Percentiles rank a stretch among this genome's conserved stretches.
Evolutionary conservation across 106 monocot genomes (phyloP).

Genomic region (Apostasia shenzhenica): DNA sequence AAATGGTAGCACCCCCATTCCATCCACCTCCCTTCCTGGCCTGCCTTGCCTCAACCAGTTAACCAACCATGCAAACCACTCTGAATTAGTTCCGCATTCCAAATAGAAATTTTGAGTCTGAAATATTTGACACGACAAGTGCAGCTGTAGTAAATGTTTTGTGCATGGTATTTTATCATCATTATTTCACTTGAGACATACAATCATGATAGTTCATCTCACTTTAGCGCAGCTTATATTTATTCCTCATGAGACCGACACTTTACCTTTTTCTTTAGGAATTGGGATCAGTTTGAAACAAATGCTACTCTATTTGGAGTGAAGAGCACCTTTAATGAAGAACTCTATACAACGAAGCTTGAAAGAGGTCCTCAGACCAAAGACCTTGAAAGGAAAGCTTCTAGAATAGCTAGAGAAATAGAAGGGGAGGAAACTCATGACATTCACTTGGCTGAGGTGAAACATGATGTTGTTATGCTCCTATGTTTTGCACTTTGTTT

Average conservation of each 20-base stretch:
- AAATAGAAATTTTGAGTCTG: too few relatives aligned
- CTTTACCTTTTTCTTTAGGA: conserved; percentile 29
- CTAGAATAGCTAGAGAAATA: conserved; percentile 94
- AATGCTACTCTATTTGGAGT: conserved; percentile 90
- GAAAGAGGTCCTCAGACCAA: conserved; percentile 80
- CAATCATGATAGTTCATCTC: too few relatives aligned
- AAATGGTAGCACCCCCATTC: too few relatives aligned
- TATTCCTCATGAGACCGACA: not conserved
- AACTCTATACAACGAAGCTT: conserved; percentile 95
- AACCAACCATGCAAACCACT: too few relatives aligned
- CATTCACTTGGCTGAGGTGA: conserved; percentile 85
- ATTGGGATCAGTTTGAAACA: conserved; percentile 95
- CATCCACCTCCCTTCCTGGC: too few relatives aligned
- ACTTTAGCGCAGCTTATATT: too few relatives aligned
- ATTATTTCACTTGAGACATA: not conserved
- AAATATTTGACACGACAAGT: too few relatives aligned
- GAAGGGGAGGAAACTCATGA: conserved; percentile 83
- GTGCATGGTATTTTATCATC: not conserved
- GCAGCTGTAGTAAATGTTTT: too few relatives aligned
- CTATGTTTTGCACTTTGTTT: not conserved
- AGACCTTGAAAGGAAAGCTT: conserved; percentile 70
- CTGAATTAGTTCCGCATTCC: too few relatives aligned
- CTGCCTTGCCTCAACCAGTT: too few relatives aligned
- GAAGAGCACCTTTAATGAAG: conserved; percentile 96
- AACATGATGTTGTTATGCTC: conserved; percentile 1